Base-by-base conservation (phyloP, 805 yeast genomes). In the Vanderwaltozyma polyspora region DNA sequence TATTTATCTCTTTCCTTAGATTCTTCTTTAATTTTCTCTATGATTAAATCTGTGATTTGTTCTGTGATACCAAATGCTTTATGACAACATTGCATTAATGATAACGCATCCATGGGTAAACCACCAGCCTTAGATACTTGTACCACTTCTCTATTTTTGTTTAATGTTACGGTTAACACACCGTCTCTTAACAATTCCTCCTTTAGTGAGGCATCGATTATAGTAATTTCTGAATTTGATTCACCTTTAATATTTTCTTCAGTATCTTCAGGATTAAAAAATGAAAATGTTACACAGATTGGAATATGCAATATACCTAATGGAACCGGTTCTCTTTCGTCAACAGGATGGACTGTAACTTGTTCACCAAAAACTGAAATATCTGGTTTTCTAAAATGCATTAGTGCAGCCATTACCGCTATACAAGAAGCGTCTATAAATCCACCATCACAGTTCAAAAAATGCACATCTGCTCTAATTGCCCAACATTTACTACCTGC, bases 401-500 rank as follows among this genome's bases (percentile, higher is more conserved):
- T 66, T 35, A 91, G 64, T 1, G 83, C 94, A 6, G 89, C 73
- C 70, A 85, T 79, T 6, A 85, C 95, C 0, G 91, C 97, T 36
- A 86, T 68, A 59, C 95, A 83, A 28, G 89, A 79, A 6, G 85
- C 81, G 57, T 91, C 98, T 27, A 87, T 77, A 31, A 91, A 70
- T 14, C 93, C 93, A 28, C 98, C 98, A 58, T 91, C 98, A 51
- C 75, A 85, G 52, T 86, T 80, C 37, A 91, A 60, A 48, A 83
- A 82, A 51, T 86, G 94, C 13, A 91, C 74, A 52, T 87, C 96
- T 0, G 93, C 96, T 38, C 93, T 70, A 10, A 91, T 66, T 36
- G 76, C 69, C 98, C 98, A 91, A 52, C 94, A 86, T 44, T 84
- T 79, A 35, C 76, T 70, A 2, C 96, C 97, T 0, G 95, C 94